These are phyloP conservation scores for Podospora anserina DNA, from an alignment of 495 filamentous ascomycete species.

Conservation along the genomic window DNA sequence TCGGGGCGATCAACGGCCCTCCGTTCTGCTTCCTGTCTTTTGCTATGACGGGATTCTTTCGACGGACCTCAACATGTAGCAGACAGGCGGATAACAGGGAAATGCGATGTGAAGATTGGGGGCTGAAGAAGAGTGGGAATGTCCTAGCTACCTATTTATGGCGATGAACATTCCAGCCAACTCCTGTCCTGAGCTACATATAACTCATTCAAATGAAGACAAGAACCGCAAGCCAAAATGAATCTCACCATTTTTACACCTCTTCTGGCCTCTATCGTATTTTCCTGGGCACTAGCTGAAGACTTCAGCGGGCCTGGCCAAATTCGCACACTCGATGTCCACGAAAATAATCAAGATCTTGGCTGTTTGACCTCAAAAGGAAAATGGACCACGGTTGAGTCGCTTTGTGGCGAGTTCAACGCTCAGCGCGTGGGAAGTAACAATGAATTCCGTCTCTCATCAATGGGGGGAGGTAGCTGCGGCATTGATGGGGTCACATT, in stretches of 20 bases:
- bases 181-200: not conserved
- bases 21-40: no score
- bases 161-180: not conserved
- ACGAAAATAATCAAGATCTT: conserved; percentile 11
- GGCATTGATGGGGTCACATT: conserved; percentile 11
- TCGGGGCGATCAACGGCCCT: no score
- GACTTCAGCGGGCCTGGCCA: conserved; percentile 16
- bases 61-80: no score
- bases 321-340: conserved; percentile 18
- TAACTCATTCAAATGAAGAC: not conserved
- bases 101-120: no score
- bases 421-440: not conserved
- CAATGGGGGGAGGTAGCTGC: not conserved
- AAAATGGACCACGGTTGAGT: conserved; percentile 19
- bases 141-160: not conserved
- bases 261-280: not conserved
- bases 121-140: no score
- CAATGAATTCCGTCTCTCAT: conserved; percentile 3
- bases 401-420: conserved; percentile 13
- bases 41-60: no score
- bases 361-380: conserved; percentile 19
- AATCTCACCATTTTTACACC: not conserved
- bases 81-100: no score
- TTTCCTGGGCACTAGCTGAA: not conserved
- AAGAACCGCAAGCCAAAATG: not conserved